phyloP scores from a whole-genome alignment of 768 basidiomycete species.

The Mycena amicta region DNA sequence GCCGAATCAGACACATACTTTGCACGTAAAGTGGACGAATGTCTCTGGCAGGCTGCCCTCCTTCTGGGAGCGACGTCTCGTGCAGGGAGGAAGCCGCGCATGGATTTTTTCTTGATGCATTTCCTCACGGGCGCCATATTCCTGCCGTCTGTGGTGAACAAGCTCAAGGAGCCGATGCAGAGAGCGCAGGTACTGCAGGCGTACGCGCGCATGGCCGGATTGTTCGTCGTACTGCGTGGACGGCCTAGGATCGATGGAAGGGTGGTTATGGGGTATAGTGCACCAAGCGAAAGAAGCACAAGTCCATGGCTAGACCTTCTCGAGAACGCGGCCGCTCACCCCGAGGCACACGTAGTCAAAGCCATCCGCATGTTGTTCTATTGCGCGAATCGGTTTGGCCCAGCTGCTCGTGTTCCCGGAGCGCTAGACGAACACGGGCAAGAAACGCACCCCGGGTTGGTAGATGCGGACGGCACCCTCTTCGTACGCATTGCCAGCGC shows the following conservation, averaged over 20 bases:
- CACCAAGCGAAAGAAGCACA: background rate
- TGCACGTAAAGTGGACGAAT: constrained; percentile 9
- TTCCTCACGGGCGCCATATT: constrained; percentile 1
- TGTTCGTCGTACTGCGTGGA: constrained; percentile 8
- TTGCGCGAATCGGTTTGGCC: constrained; percentile 1
- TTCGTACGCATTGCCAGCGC: background rate
- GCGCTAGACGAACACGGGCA: background rate
- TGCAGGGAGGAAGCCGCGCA: background rate
- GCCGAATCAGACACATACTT: background rate
- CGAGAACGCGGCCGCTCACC: constrained; percentile 3
- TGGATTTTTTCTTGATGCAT: constrained; percentile 17
- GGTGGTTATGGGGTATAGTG: constrained; percentile 3
- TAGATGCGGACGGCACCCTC: background rate
- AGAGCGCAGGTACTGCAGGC: constrained; percentile 7
- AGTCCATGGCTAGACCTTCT: constrained; percentile 4
- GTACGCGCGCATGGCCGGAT: constrained; percentile 4
- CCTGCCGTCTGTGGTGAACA: constrained; percentile 1
- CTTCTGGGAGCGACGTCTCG: background rate
- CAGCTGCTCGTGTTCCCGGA: background rate
- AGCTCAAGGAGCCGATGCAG: background rate
- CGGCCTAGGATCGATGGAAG: background rate
- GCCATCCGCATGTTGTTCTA: constrained; percentile 4
- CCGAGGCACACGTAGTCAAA: constrained; percentile 7
- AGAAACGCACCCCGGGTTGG: background rate
- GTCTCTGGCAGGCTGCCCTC: constrained; percentile 3